Evolutionary conservation across 805 yeast genomes (phyloP).

Genomic region (Ogataea haglerorum): DNA sequence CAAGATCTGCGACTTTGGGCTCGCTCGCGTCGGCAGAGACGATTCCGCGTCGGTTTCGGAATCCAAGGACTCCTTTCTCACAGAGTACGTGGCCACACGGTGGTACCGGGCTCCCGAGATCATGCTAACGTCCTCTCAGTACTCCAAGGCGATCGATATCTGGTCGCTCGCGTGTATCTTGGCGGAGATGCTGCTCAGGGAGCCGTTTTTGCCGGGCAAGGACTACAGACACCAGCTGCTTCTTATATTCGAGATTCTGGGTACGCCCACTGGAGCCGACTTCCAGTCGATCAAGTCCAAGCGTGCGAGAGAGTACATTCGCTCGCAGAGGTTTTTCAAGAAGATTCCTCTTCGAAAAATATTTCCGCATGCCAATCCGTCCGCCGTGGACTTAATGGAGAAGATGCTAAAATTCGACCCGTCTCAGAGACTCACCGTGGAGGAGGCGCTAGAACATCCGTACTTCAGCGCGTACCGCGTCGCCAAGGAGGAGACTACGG

Average conservation of each 20-base stretch:
- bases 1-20: slow-evolving; percentile 76
- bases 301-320: slow-evolving; percentile 73
- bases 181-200: slow-evolving; percentile 61
- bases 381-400: slow-evolving; percentile 60
- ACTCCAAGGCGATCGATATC: slow-evolving; percentile 71
- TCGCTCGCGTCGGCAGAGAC: slow-evolving; percentile 56
- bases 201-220: slow-evolving; percentile 71
- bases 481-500: slow-evolving; percentile 66
- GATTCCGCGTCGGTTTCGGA: slow-evolving; percentile 33
- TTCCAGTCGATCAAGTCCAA: slow-evolving; percentile 68
- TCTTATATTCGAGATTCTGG: slow-evolving; percentile 64
- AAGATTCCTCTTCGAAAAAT: slow-evolving; percentile 50
- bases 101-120: slow-evolving; percentile 87
- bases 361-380: slow-evolving; percentile 48
- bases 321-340: slow-evolving; percentile 60
- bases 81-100: slow-evolving; percentile 81
- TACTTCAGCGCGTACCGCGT: slow-evolving; percentile 66
- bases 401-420: slow-evolving; percentile 82
- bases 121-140: slow-evolving; percentile 69
- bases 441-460: slow-evolving; percentile 80
- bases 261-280: slow-evolving; percentile 73
- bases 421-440: slow-evolving; percentile 72
- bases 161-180: slow-evolving; percentile 82
- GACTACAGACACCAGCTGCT: slow-evolving; percentile 68
- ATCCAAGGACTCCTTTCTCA: slow-evolving; percentile 42